A percentile compares a stretch with the other conserved stretches of the same genome.
Conservation (phyloP, 1,284 basidiomycete genomes). For the Ceratobasidium sp. region DNA sequence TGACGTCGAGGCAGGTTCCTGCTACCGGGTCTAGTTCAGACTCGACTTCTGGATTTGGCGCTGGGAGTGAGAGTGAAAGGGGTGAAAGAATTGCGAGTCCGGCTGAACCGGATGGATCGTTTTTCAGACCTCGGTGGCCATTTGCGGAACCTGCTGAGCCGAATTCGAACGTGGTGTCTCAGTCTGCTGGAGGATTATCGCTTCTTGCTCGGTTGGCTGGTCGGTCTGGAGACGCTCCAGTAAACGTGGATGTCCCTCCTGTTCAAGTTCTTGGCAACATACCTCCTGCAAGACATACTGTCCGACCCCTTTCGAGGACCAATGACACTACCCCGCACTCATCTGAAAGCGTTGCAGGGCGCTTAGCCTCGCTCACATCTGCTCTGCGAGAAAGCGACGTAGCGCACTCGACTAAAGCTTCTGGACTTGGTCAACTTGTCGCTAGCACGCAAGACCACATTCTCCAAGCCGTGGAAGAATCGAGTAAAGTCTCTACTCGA, state of each 20-base stretch:
- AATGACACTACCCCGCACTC: neutral
- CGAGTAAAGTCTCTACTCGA: conserved; percentile 1
- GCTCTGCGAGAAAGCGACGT: conserved; percentile 34
- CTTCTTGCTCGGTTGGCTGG: neutral
- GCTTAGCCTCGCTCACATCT: neutral
- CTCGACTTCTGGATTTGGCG: neutral
- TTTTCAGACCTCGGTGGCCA: conserved; percentile 14
- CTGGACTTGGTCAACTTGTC: conserved; percentile 37
- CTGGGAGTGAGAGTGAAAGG: neutral
- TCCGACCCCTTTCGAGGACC: neutral
- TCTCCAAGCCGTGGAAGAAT: conserved; percentile 28
- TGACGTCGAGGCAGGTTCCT: too few relatives aligned
- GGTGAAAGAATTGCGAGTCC: neutral
- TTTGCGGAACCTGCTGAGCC: neutral
- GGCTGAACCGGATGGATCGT: neutral
- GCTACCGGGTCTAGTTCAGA: too few relatives aligned
- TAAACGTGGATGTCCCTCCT: neutral
- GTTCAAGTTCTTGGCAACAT: conserved; percentile 28
- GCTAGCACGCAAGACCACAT: conserved; percentile 24
- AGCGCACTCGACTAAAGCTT: conserved; percentile 38
- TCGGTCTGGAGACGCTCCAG: neutral
- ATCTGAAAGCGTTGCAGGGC: conserved; percentile 3
- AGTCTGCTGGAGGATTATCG: too few relatives aligned
- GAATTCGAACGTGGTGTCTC: neutral
- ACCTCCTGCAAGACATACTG: neutral